Evolutionary conservation across 129 eudicot species (phyloP).

Genomic region (Centaurea solstitialis): DNA sequence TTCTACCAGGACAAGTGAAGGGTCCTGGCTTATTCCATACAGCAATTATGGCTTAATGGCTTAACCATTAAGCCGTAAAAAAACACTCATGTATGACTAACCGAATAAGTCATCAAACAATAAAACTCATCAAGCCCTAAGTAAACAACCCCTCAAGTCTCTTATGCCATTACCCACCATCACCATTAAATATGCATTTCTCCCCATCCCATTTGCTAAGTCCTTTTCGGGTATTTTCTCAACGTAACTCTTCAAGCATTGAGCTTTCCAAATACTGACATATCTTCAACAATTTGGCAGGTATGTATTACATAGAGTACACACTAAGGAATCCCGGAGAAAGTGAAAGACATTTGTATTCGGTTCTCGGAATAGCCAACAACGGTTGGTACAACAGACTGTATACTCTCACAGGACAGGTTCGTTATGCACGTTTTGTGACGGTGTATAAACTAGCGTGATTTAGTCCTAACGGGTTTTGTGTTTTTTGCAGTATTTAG

Average conservation of each 20-base stretch:
- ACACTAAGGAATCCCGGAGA: constrained; percentile 86
- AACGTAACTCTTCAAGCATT: background rate
- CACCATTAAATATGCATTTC: background rate
- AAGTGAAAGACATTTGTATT: constrained; percentile 69
- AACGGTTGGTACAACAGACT: constrained; percentile 90
- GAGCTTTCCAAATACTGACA: background rate
- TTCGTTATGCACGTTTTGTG: constrained; percentile 23
- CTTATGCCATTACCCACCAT: background rate
- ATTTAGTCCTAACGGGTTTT: background rate
- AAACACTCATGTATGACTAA: too few species aligned
- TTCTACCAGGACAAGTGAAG: too few species aligned
- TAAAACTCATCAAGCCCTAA: too few species aligned
- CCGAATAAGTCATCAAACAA: too few species aligned
- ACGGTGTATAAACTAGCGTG: background rate
- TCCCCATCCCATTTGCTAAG: background rate
- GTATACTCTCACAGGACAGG: constrained; percentile 99
- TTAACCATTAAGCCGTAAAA: too few species aligned
- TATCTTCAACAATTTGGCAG: constrained; percentile 34
- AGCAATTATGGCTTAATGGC: too few species aligned
- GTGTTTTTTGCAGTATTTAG: constrained; percentile 65
- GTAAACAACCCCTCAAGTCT: background rate
- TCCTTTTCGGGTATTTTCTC: background rate
- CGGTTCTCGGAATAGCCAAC: constrained; percentile 79
- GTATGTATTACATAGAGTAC: constrained; percentile 93
- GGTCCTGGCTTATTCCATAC: too few species aligned